Evolutionary conservation across 345 rosid species (phyloP), one percentile per base, ranked within the genome.

Genomic region (Lepidium aucheri): DNA sequence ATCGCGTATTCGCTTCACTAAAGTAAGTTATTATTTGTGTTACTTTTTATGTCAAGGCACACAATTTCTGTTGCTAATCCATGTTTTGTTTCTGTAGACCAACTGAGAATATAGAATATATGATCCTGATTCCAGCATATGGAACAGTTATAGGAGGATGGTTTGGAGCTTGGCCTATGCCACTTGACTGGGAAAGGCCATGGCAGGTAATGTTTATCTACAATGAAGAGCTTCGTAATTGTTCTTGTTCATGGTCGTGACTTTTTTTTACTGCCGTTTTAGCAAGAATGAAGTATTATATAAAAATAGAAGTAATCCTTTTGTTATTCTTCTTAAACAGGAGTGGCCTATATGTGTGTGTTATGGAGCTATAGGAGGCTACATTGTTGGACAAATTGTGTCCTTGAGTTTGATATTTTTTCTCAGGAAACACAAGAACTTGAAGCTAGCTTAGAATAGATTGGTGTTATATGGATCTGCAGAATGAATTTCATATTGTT

Each of bases 131-230:
- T 46, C 97, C 97, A 51, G 90, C 96, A 18, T 86, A 85, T 67
- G 91, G 96, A 70, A 87, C 91, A 52, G 59, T 85, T 26, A 60
- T 88, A 77, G 98, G 97, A 74, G 97, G 87, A 42, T 90, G 98
- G 96, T 82, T 90, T 73, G 98, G 98, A 47, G 94, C 97, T 72
- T 93, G 96, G 97, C 97, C 98, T 24, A 90, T 93, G 98, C 97
- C 97, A 9, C 94, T 90, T 61, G 98, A 93, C 77, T 93, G 98
- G 98, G 96, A 93, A 73, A 84, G 88, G 76, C 91, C 97, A 63
- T 93, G 98, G 98, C 97, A 90, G 97, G 98, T 89, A 74, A 22
- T 39, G 22, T 28, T 9, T 16, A 6, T 34, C 11, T 54, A 33
- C 33, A 32, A 6, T 66, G 32, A 39, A 11, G 36, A 35, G 33